These are phyloP conservation scores for Malus domestica DNA, from an alignment of 306 rosid species.

Conservation along the genomic window ASM211411v1 NC_041797.1:153001-153500, in stretches of 20 bases:
- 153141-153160: too few relatives aligned
- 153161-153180: too few relatives aligned
- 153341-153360: constrained; percentile 98
- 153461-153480: constrained; percentile 86
- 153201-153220: neutral
- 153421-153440: constrained; percentile 98
- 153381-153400: constrained; percentile 94
- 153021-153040: constrained; percentile 95
- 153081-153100: constrained; percentile 99
- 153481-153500: constrained; percentile 98
- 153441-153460: constrained; percentile 85
- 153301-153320: constrained; percentile 99
- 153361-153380: constrained; percentile 93
- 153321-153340: constrained; percentile 97
- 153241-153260: too few relatives aligned
- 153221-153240: neutral
- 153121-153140: constrained; percentile 77
- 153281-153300: constrained; percentile 47
- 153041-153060: constrained; percentile 54
- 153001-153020: constrained; percentile 97
- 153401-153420: constrained; percentile 97
- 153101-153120: constrained; percentile 98
- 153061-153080: constrained; percentile 90
- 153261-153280: too few relatives aligned
- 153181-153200: too few relatives aligned